Evolutionary conservation across 768 basidiomycete species (phyloP), one percentile per base, ranked within the genome.

Genomic region (Lentinus brumalis): DNA sequence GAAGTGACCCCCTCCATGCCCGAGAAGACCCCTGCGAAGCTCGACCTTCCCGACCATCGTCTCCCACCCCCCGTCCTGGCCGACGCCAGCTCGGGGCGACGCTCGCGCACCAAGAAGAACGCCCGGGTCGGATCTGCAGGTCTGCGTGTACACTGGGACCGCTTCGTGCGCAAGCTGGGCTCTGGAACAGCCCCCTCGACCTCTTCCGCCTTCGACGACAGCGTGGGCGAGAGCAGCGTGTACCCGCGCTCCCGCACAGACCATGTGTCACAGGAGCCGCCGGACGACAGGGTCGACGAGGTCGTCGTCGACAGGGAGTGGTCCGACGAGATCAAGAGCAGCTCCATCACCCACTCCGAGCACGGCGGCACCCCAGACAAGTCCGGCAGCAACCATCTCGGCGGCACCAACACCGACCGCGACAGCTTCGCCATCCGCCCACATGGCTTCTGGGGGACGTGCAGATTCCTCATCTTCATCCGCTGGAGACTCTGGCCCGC

Each of bases 301-400:
- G 83, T 91, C 21, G 84, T 92, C 26, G 90, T 92, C 15, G 90
- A 92, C 71, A 81, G 89, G 50, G 75, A 79, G 35, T 89, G 87
- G 88, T 75, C 80, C 2, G 84, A 85, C 57, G 84, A 84, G 61
- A 77, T 82, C 62, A 83, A 80, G 70, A 85, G 77, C 53, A 82
- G 82, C 21, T 71, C 79, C 44, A 74, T 81, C 26, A 72, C 70
- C 50, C 81, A 81, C 56, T 83, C 84, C 15, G 85, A 87, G 31
- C 79, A 82, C 31, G 81, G 75, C 54, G 66, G 62, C 16, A 78
- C 73, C 16, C 79, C 78, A 15, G 81, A 86, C 45, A 83, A 83
- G 73, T 78, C 81, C 12, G 78, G 80, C 50, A 80, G 78, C 62
- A 76, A 76, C 50, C 67, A 66, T 21, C 65, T 64, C 41, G 71